phyloP scores from a whole-genome alignment of 2,329 filamentous ascomycete species.

The Coniochaeta sp. region DNA sequence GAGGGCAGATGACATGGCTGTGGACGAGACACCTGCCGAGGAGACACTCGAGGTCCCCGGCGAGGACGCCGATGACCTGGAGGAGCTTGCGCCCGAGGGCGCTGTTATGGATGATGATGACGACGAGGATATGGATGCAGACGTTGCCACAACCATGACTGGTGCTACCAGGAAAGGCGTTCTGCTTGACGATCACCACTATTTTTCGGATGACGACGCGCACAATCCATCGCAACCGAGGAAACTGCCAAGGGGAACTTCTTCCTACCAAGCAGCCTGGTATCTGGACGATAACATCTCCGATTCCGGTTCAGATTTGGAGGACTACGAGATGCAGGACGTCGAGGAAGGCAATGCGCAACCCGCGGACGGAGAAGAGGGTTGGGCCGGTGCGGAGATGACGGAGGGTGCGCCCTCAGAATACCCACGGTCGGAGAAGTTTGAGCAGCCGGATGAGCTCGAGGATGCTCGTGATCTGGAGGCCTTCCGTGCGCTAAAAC shows the following conservation, averaged over 20 bases:
- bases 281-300: constrained; percentile 72
- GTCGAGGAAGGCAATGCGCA: constrained; percentile 50
- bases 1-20: constrained; percentile 55
- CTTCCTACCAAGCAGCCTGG: constrained; percentile 91
- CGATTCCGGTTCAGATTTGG: constrained; percentile 77
- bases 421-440: constrained; percentile 90
- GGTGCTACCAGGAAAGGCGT: constrained; percentile 70
- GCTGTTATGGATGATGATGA: constrained; percentile 65
- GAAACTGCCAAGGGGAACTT: constrained; percentile 82
- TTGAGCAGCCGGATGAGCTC: constrained; percentile 79
- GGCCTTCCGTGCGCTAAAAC: constrained; percentile 71
- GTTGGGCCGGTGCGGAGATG: constrained; percentile 55
- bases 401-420: constrained; percentile 80
- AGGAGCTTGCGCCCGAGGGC: constrained; percentile 80
- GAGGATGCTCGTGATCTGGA: constrained; percentile 69
- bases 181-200: constrained; percentile 91
- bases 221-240: constrained; percentile 57
- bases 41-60: constrained; percentile 63
- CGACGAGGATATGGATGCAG: constrained; percentile 38
- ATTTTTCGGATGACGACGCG: constrained; percentile 79
- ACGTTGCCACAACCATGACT: constrained; percentile 32
- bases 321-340: constrained; percentile 55
- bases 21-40: constrained; percentile 51
- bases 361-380: constrained; percentile 79
- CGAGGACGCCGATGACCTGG: constrained; percentile 75